Evolutionary conservation across 805 yeast species (phyloP), one percentile per base, ranked within the genome.

Genomic region (Yarrowia phangngaensis): DNA sequence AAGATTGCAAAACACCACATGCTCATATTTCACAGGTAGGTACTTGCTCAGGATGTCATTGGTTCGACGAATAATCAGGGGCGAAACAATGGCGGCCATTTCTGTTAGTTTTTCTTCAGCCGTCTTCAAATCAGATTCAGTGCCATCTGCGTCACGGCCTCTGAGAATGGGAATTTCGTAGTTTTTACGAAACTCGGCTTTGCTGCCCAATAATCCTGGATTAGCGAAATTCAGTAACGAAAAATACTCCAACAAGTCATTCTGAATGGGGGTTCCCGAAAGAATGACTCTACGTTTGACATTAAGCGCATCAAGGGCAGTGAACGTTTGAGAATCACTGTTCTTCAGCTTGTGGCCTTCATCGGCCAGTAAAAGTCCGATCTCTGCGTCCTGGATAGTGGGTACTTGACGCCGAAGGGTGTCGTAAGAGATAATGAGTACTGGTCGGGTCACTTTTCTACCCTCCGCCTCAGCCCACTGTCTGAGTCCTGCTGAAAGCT

Each of bases 231-330:
- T 85, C 53, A 92, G 69, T 43, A 90, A 67, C 1, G 97, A 85
- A 61, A 88, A 92, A 66, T 90, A 90, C 65, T 90, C 98, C 0
- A 95, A 82, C 26, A 90, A 70, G 68, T 90, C 97, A 59, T 90
- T 90, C 64, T 90, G 98, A 55, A 90, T 89, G 0, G 98, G 98
- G 0, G 98, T 90, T 28, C 98, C 98, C 1, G 96, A 86, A 16
- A 90, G 68, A 55, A 90, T 90, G 6, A 90, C 97, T 51, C 98
- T 73, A 59, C 98, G 72, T 41, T 82, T 79, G 61, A 95, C 90
- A 45, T 82, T 78, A 50, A 92, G 72, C n/a, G 87, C 75, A 58
- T 86, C 80, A 30, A 90, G 71, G 0, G 97, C 86, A 0, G 86
- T 85, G 58, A 88, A 90, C 0, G 98, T 92, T 48, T 82, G 74